Percentiles rank a stretch among this genome's conserved stretches.
phyloP scores from a whole-genome alignment of 257 asterid genomes.

The Nicotiana obtusifolia region DNA sequence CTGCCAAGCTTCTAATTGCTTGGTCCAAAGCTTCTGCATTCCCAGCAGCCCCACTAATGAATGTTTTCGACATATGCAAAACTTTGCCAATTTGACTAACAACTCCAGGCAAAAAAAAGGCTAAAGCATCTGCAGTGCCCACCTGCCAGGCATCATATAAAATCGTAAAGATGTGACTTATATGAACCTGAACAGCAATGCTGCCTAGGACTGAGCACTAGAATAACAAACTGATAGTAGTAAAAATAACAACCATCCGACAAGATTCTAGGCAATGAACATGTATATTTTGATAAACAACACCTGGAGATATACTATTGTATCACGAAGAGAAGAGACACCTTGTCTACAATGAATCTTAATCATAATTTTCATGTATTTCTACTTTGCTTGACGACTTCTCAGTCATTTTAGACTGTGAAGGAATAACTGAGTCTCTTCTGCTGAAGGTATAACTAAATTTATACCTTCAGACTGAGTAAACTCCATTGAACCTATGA shows the following conservation, averaged over 20 bases:
- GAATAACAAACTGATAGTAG: neutral
- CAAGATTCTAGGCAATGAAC: neutral
- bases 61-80: slow-evolving; percentile 60
- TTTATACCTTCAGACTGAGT: too few species aligned
- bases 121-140: slow-evolving; percentile 89
- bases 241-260: neutral
- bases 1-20: slow-evolving; percentile 70
- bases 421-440: neutral
- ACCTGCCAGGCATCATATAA: slow-evolving; percentile 48
- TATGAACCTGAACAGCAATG: neutral
- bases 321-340: neutral
- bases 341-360: neutral
- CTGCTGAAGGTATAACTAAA: too few species aligned
- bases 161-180: neutral
- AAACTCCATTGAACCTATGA: neutral
- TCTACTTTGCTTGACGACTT: neutral
- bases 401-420: neutral
- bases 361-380: neutral
- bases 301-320: neutral
- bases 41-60: slow-evolving; percentile 96
- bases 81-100: slow-evolving; percentile 90
- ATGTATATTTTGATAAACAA: neutral
- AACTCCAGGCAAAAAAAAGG: slow-evolving; percentile 93
- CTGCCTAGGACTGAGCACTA: neutral
- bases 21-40: slow-evolving; percentile 71